Percentiles rank a stretch among this genome's conserved stretches.
Evolutionary conservation across 768 basidiomycete genomes (phyloP).

Genomic region (Kwoniella sp.): DNA sequence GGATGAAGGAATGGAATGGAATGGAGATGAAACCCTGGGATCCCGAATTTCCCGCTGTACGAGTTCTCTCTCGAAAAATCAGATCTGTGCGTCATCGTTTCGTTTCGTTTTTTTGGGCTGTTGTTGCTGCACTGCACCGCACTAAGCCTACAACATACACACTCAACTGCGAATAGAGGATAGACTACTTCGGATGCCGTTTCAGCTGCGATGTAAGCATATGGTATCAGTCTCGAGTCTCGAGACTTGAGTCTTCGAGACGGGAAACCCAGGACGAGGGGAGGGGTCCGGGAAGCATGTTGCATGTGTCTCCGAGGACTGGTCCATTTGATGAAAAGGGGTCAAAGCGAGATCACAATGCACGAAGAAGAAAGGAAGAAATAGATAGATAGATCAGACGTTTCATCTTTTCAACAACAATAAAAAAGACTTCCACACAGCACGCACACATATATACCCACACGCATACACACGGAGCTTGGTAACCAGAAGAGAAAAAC

Average conservation of each 20-base stretch:
- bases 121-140: not conserved
- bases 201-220: too few species aligned
- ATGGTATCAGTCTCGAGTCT: too few species aligned
- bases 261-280: too few species aligned
- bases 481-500: too few species aligned
- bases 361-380: not conserved
- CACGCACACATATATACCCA: too few species aligned
- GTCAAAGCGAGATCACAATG: not conserved
- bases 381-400: not conserved
- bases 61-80: not conserved
- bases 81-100: slow-evolving; percentile 1
- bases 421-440: too few species aligned
- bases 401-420: slow-evolving; percentile 3
- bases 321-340: not conserved
- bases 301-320: too few species aligned
- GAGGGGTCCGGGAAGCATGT: too few species aligned
- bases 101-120: not conserved
- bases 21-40: too few species aligned
- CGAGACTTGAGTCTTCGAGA: too few species aligned
- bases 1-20: too few species aligned
- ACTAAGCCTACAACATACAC: not conserved
- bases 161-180: not conserved
- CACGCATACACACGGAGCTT: too few species aligned
- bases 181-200: not conserved
- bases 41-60: not conserved